phyloP scores from a whole-genome alignment of 257 asterid species.

The Knoxia roxburghii region DNA sequence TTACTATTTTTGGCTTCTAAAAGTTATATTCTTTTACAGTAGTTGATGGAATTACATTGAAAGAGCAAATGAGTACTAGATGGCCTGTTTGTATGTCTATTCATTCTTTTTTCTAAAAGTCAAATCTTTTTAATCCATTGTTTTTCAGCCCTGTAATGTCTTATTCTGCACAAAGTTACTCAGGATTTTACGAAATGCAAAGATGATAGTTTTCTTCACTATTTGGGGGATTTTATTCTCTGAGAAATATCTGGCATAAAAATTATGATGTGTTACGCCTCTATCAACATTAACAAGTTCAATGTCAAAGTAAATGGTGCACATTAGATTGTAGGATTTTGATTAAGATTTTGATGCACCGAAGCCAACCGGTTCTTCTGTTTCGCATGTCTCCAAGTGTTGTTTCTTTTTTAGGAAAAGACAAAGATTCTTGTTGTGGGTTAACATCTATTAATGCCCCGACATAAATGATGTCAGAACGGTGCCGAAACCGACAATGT shows the following conservation, averaged over 20 bases:
- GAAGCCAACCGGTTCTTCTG: neutral
- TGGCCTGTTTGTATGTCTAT: neutral
- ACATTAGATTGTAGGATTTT: neutral
- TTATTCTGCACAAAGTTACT: neutral
- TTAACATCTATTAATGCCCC: neutral
- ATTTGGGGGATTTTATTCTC: neutral
- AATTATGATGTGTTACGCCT: too few species aligned
- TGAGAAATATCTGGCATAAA: neutral
- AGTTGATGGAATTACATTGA: neutral
- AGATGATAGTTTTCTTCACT: neutral
- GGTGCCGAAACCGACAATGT: conserved; percentile 12
- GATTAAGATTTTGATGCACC: neutral
- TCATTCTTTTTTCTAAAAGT: neutral
- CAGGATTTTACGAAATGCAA: neutral
- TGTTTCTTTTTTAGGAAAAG: neutral
- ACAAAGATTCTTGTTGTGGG: neutral
- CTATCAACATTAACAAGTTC: neutral
- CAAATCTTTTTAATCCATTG: neutral
- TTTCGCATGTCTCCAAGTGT: neutral
- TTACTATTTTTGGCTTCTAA: too few species aligned
- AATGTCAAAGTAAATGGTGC: neutral
- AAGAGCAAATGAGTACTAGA: neutral
- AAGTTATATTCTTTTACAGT: neutral
- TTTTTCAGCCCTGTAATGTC: neutral
- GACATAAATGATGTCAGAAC: neutral